These are phyloP conservation scores for Aspergillus sp. DNA, from an alignment of 2,329 filamentous ascomycete species.

Conservation along the genomic window DNA sequence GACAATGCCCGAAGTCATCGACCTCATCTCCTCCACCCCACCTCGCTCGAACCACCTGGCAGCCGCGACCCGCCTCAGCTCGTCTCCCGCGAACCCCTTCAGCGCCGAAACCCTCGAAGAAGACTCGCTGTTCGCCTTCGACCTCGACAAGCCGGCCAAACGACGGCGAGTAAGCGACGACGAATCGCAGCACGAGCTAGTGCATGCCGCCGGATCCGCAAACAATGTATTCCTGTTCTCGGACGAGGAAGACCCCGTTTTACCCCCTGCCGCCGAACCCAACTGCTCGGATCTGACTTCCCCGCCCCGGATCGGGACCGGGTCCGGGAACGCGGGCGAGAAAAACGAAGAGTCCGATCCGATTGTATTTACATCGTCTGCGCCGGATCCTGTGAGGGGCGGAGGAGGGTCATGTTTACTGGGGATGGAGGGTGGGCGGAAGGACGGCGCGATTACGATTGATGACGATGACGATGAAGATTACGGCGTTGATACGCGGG, in stretches of 20 bases:
- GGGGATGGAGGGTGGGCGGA: constrained; percentile 10
- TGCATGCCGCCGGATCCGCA: constrained; percentile 1
- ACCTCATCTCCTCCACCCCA: constrained; percentile 29
- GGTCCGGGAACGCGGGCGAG: too few species aligned
- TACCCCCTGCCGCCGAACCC: constrained; percentile 6
- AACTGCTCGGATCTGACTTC: constrained; percentile 1
- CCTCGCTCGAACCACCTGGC: constrained; percentile 8
- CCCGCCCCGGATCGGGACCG: constrained; percentile 8
- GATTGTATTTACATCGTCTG: constrained; percentile 36
- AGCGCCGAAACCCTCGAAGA: constrained; percentile 21
- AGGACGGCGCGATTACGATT: constrained; percentile 27
- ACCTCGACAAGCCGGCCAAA: constrained; percentile 21
- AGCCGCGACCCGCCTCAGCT: too few species aligned
- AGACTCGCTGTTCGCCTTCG: constrained; percentile 13
- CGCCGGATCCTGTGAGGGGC: constrained; percentile 14
- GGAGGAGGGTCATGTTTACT: background rate
- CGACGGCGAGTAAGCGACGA: constrained; percentile 22
- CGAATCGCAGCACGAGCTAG: constrained; percentile 2
- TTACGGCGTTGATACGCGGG: constrained; percentile 4
- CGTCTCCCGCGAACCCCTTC: constrained; percentile 6
- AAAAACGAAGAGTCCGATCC: constrained; percentile 33
- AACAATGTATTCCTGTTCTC: constrained; percentile 18
- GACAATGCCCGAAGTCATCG: constrained; percentile 32
- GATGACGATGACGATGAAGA: constrained; percentile 24
- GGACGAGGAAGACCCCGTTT: constrained; percentile 18